Percentiles rank a stretch among this genome's conserved stretches.
Evolutionary conservation across 1,139 yeast species (phyloP).

Genomic region (Yamadazyma siamensis): DNA sequence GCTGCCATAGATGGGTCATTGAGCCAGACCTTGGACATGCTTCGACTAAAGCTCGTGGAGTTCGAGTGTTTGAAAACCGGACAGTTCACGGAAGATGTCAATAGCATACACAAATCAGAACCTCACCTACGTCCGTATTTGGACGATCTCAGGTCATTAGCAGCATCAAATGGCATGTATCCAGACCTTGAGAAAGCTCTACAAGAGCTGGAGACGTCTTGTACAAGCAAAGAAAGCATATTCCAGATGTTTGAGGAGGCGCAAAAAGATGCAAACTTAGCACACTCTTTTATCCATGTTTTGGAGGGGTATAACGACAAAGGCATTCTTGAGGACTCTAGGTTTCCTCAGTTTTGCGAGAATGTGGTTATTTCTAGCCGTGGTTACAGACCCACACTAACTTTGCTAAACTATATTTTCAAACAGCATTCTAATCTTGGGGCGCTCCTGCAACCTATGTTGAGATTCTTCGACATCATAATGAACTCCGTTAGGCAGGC

Average conservation of each 20-base stretch:
- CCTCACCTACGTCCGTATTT: background rate
- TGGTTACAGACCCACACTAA: background rate
- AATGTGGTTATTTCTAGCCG: background rate
- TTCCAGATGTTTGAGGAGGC: too few relatives aligned
- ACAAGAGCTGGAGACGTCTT: too few relatives aligned
- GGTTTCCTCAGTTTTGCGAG: background rate
- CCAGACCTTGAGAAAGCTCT: too few relatives aligned
- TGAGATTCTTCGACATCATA: constrained; percentile 1
- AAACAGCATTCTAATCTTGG: background rate
- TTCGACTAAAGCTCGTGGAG: constrained; percentile 4
- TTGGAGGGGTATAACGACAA: too few relatives aligned
- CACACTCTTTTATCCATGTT: too few relatives aligned
- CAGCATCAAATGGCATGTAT: background rate
- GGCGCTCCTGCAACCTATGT: background rate
- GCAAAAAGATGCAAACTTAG: too few relatives aligned
- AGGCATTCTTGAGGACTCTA: background rate
- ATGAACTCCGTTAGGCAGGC: background rate
- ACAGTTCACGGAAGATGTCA: background rate
- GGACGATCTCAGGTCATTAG: background rate
- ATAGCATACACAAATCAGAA: background rate
- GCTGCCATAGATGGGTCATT: background rate
- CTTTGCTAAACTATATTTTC: background rate
- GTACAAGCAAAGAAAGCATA: too few relatives aligned
- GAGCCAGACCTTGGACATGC: background rate
- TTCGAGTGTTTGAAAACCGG: constrained; percentile 4